Percentiles rank a stretch among this genome's conserved stretches.
phyloP scores from a whole-genome alignment of 2,329 filamentous ascomycete genomes.

The Paradendryphiella salina region DNA sequence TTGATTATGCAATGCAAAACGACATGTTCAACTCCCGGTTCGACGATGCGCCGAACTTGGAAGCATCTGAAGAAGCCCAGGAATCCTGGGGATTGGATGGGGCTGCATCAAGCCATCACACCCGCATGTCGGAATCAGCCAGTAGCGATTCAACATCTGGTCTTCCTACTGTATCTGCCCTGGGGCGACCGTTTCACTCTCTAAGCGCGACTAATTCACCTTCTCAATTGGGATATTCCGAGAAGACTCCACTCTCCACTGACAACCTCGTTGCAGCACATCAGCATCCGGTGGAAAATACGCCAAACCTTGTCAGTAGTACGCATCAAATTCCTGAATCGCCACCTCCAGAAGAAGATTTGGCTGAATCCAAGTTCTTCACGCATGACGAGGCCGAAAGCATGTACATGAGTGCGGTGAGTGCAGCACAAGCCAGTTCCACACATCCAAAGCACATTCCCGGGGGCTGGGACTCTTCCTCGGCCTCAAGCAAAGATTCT shows the following conservation, averaged over 20 bases:
- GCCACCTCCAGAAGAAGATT: constrained; percentile 22
- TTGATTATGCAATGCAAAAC: constrained; percentile 43
- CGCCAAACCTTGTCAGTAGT: constrained; percentile 3
- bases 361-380: constrained; percentile 65
- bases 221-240: constrained; percentile 14
- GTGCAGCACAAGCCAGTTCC: constrained; percentile 41
- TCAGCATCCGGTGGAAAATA: constrained; percentile 17
- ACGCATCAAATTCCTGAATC: constrained; percentile 9
- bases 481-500: constrained; percentile 38
- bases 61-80: constrained; percentile 4
- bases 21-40: constrained; percentile 35
- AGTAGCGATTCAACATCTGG: constrained; percentile 25
- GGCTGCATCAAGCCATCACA: constrained; percentile 18
- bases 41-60: constrained; percentile 16
- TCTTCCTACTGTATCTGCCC: constrained; percentile 32
- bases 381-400: constrained; percentile 81
- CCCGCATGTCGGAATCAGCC: constrained; percentile 13
- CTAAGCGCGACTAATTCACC: constrained; percentile 10
- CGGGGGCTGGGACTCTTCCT: constrained; percentile 50
- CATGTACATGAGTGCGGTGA: constrained; percentile 78
- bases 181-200: constrained; percentile 25
- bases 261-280: constrained; percentile 21
- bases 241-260: constrained; percentile 8
- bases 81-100: constrained; percentile 14
- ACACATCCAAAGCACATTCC: constrained; percentile 40